phyloP scores from a whole-genome alignment of 306 rosid species.

The Hippophae gyantsensis region DNA sequence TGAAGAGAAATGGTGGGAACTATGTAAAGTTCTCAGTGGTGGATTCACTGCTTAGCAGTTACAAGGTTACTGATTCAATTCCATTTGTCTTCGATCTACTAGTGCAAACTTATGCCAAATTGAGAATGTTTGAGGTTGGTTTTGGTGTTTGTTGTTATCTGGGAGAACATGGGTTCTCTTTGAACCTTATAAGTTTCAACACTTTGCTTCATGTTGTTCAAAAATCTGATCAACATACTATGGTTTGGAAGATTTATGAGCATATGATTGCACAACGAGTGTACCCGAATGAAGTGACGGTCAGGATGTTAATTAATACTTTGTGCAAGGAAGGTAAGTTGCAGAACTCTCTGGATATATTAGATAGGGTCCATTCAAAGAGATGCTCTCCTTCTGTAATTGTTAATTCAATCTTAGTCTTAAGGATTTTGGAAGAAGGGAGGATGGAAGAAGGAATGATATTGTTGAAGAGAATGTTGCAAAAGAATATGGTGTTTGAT shows the following conservation, averaged over 20 bases:
- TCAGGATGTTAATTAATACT: conserved; percentile 45
- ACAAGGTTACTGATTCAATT: conserved; percentile 27
- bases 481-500: conserved; percentile 56
- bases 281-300: conserved; percentile 43
- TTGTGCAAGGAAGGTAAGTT: conserved; percentile 74
- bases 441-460: conserved; percentile 39
- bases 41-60: conserved; percentile 44
- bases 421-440: conserved; percentile 42
- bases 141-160: conserved; percentile 41
- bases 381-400: conserved; percentile 48
- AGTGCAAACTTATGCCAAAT: conserved; percentile 48
- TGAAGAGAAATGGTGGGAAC: conserved; percentile 17
- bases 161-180: conserved; percentile 36
- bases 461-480: conserved; percentile 65
- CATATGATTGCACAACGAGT: conserved; percentile 47
- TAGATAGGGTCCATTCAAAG: conserved; percentile 48
- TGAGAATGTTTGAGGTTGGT: conserved; percentile 38
- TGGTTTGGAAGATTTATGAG: conserved; percentile 68
- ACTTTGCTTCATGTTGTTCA: conserved; percentile 45
- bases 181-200: conserved; percentile 50
- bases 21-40: conserved; percentile 24
- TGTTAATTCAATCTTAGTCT: conserved; percentile 44
- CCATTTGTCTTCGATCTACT: conserved; percentile 56
- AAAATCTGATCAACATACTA: conserved; percentile 26
- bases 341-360: conserved; percentile 30